These are phyloP conservation scores for Epichloe coenophiala DNA, from an alignment of 2,329 filamentous ascomycete genomes.

Conservation along the genomic window DNA sequence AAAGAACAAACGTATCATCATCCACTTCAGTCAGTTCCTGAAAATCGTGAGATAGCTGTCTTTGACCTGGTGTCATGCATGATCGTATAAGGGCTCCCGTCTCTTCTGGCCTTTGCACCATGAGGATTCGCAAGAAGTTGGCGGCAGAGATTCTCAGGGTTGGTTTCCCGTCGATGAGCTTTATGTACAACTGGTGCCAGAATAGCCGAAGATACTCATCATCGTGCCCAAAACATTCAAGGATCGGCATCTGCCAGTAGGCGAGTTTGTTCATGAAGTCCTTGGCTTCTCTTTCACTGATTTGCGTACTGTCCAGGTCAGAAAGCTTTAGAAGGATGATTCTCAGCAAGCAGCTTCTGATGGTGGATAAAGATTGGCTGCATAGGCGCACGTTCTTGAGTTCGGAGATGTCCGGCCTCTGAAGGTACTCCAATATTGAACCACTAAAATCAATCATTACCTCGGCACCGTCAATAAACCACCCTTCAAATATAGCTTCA, in stretches of 20 bases:
- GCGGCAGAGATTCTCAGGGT: slow-evolving; percentile 63
- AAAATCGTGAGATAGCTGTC: slow-evolving; percentile 61
- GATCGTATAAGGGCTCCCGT: slow-evolving; percentile 61
- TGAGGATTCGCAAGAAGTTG: slow-evolving; percentile 77
- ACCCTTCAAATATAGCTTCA: slow-evolving; percentile 89
- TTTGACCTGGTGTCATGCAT: slow-evolving; percentile 56
- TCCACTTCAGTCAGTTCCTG: slow-evolving; percentile 77
- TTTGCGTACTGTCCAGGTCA: slow-evolving; percentile 57
- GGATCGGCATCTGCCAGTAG: slow-evolving; percentile 93
- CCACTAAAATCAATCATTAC: slow-evolving; percentile 76
- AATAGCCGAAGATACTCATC: slow-evolving; percentile 74
- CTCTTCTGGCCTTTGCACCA: slow-evolving; percentile 86
- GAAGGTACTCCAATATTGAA: slow-evolving; percentile 73
- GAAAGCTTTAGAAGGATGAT: slow-evolving; percentile 71
- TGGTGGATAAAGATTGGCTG: slow-evolving; percentile 63
- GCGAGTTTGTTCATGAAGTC: slow-evolving; percentile 72
- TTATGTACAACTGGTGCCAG: slow-evolving; percentile 86
- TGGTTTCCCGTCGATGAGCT: slow-evolving; percentile 58
- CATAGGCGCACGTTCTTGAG: slow-evolving; percentile 88
- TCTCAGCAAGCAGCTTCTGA: slow-evolving; percentile 65
- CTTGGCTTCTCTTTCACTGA: slow-evolving; percentile 47
- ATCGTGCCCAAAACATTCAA: slow-evolving; percentile 64
- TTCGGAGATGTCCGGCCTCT: slow-evolving; percentile 65
- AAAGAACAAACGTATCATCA: slow-evolving; percentile 72
- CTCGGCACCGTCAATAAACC: slow-evolving; percentile 84